These are phyloP conservation scores for Malus hybrid DNA, from an alignment of 331 rosid species.

Conservation along the genomic window DNA sequence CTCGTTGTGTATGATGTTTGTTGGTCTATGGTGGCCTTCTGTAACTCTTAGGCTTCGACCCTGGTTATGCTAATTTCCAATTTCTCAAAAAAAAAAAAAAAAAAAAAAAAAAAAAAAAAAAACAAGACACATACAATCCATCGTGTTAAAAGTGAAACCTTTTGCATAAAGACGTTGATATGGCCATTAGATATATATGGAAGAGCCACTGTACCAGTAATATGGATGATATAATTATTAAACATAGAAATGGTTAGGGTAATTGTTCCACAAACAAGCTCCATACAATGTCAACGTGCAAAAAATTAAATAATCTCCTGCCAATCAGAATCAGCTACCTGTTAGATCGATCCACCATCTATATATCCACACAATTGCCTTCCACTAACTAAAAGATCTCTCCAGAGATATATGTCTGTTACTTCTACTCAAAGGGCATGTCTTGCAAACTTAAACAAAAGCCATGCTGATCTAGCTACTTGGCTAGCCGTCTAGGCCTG, in stretches of 20 bases:
- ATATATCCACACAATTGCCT: background rate
- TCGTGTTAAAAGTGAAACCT: background rate
- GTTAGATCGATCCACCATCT: background rate
- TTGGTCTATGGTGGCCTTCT: too few species aligned
- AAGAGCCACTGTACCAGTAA: background rate
- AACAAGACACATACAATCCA: background rate
- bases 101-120: too few species aligned
- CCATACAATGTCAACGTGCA: too few species aligned
- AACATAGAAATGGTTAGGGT: too few species aligned
- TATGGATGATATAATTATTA: too few species aligned
- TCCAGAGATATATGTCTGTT: background rate
- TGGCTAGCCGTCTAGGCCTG: background rate
- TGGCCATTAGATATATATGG: background rate
- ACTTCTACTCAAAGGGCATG: background rate
- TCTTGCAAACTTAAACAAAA: background rate
- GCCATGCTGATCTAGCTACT: background rate
- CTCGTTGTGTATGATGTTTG: too few species aligned
- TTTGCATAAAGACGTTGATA: background rate
- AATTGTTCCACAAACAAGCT: too few species aligned
- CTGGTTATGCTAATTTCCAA: too few species aligned
- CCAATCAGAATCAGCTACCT: background rate
- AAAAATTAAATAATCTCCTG: too few species aligned
- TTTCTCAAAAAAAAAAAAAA: too few species aligned
- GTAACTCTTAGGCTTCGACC: too few species aligned
- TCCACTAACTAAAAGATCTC: background rate